Percentiles rank a stretch among this genome's conserved stretches.
Conservation (phyloP, 2,329 filamentous ascomycete species). For the Aureobasidium mangrovei region DNA sequence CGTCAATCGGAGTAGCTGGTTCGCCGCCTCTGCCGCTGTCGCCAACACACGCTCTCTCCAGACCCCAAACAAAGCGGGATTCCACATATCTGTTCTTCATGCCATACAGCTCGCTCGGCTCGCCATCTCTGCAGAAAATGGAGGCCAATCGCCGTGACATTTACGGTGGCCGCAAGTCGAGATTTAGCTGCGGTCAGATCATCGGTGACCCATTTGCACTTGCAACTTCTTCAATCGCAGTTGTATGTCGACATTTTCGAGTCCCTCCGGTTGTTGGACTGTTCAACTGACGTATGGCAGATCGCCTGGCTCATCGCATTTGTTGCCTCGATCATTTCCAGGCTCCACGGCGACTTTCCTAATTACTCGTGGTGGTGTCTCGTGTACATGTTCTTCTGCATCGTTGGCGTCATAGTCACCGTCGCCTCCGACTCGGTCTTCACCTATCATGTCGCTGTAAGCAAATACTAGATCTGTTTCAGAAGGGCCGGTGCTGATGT, state of each 20-base stretch:
- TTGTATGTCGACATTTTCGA: constrained; percentile 51
- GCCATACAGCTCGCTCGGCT: constrained; percentile 59
- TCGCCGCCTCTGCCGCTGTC: not conserved
- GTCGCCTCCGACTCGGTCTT: constrained; percentile 76
- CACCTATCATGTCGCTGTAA: constrained; percentile 80
- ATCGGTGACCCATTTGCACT: constrained; percentile 94
- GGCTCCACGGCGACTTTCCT: constrained; percentile 54
- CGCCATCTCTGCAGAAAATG: constrained; percentile 73
- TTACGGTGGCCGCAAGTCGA: constrained; percentile 38
- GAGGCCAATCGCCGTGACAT: constrained; percentile 43
- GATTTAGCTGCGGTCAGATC: constrained; percentile 76
- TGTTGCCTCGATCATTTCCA: constrained; percentile 70
- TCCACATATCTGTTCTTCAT: not conserved
- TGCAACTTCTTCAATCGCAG: constrained; percentile 82
- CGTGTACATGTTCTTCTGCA: constrained; percentile 76
- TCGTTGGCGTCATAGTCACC: constrained; percentile 69
- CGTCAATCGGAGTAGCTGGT: not conserved
- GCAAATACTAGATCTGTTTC: constrained; percentile 20
- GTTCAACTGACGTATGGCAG: constrained; percentile 38
- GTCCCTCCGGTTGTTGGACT: not conserved
- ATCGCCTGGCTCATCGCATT: constrained; percentile 94
- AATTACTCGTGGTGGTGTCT: constrained; percentile 90
- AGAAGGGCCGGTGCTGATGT: not conserved
- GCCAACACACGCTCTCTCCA: not conserved
- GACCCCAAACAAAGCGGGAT: not conserved